phyloP scores from a whole-genome alignment of 1,284 basidiomycete species.

The Cryptococcus jaspeensis region DNA sequence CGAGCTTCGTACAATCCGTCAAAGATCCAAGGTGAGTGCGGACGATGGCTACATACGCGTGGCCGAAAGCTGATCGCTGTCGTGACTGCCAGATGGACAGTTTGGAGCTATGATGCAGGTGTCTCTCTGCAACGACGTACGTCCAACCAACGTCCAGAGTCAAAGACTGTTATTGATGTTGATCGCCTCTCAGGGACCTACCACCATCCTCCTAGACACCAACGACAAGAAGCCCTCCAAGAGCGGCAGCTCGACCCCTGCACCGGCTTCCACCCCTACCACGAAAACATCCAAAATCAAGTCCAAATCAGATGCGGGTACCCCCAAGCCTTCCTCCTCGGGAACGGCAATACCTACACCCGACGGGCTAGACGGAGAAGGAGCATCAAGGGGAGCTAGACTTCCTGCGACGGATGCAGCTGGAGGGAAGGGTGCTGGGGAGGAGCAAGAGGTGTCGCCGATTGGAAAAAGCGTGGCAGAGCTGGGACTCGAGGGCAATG shows the following conservation, averaged over 20 bases:
- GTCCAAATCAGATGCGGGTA: too few species aligned
- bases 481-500: too few species aligned
- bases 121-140: conserved; percentile 75
- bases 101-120: conserved; percentile 96
- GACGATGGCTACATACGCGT: not conserved
- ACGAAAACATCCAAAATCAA: too few species aligned
- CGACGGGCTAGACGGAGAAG: too few species aligned
- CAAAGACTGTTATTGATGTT: not conserved
- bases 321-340: too few species aligned
- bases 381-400: too few species aligned
- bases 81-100: conserved; percentile 64
- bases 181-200: conserved; percentile 22
- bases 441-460: too few species aligned
- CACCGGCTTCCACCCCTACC: not conserved
- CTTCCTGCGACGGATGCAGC: too few species aligned
- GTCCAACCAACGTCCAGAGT: conserved; percentile 18
- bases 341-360: too few species aligned
- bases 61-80: conserved; percentile 4
- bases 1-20: conserved; percentile 64
- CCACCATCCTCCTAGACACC: conserved; percentile 31
- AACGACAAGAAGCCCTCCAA: conserved; percentile 9
- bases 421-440: too few species aligned
- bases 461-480: too few species aligned
- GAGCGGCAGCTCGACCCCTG: not conserved
- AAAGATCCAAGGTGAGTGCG: conserved; percentile 69